Conservation (phyloP, 2,329 filamentous ascomycete species). For the Rhytidhysteron rufulum region DNA sequence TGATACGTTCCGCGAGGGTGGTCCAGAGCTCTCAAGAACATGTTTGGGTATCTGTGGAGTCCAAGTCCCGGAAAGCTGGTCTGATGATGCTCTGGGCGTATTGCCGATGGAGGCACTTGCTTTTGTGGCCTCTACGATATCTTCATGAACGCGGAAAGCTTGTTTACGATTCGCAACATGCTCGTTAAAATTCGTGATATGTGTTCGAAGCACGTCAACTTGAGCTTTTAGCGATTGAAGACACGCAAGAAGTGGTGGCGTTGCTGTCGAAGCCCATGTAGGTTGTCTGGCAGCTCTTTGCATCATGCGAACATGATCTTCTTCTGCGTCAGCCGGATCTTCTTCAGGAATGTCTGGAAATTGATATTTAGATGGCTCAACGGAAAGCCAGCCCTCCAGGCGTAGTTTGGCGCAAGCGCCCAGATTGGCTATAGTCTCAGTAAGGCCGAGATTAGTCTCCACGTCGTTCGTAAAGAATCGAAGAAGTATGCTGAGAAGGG, state of each 20-base stretch:
- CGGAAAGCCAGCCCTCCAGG: slow-evolving; percentile 85
- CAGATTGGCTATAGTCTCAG: slow-evolving; percentile 76
- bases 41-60: slow-evolving; percentile 34
- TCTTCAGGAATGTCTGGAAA: slow-evolving; percentile 13
- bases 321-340: slow-evolving; percentile 17
- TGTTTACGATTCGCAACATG: slow-evolving; percentile 47
- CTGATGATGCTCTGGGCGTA: slow-evolving; percentile 20
- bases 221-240: slow-evolving; percentile 41
- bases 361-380: slow-evolving; percentile 55
- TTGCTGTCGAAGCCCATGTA: slow-evolving; percentile 31
- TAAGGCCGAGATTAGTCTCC: slow-evolving; percentile 84
- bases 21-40: slow-evolving; percentile 24
- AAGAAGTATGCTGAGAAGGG: slow-evolving; percentile 59
- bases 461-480: slow-evolving; percentile 87
- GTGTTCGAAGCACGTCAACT: slow-evolving; percentile 39
- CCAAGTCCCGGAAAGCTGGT: slow-evolving; percentile 27
- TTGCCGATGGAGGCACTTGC: slow-evolving; percentile 24
- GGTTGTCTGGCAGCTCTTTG: slow-evolving; percentile 34
- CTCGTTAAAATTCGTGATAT: slow-evolving; percentile 45
- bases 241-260: slow-evolving; percentile 40
- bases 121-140: slow-evolving; percentile 39
- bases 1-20: slow-evolving; percentile 30
- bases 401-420: slow-evolving; percentile 80
- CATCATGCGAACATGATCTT: slow-evolving; percentile 27
- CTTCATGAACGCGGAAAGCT: slow-evolving; percentile 46